Conservation (phyloP, 2,329 filamentous ascomycete genomes). For the Aspergillus pseudoterreus region DNA sequence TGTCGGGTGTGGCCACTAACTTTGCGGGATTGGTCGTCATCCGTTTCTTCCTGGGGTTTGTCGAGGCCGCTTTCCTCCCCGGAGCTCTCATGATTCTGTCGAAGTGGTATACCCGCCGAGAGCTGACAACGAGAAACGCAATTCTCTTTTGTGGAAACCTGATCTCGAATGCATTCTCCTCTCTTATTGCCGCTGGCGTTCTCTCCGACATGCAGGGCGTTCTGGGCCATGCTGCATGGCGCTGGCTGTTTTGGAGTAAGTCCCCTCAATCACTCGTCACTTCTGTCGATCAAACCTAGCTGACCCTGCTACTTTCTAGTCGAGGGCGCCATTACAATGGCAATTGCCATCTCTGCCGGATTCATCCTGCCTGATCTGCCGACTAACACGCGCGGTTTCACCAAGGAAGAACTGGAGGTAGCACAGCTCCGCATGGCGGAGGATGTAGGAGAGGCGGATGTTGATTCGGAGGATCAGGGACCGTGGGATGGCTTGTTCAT, state of each 20-base stretch:
- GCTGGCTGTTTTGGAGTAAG: constrained; percentile 52
- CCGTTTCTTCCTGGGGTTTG: constrained; percentile 37
- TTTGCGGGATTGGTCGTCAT: constrained; percentile 33
- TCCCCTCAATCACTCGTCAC: constrained; percentile 44
- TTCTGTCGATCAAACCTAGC: constrained; percentile 32
- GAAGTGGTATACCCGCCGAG: constrained; percentile 48
- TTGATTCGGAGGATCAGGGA: constrained; percentile 47
- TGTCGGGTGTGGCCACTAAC: constrained; percentile 47
- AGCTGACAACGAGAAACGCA: constrained; percentile 43
- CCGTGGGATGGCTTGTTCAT: constrained; percentile 54
- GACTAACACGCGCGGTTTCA: constrained; percentile 50
- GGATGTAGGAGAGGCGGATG: constrained; percentile 56
- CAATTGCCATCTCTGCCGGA: constrained; percentile 21
- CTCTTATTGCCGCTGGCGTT: constrained; percentile 44
- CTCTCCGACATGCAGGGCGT: constrained; percentile 43
- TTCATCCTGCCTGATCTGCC: constrained; percentile 51
- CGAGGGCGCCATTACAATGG: constrained; percentile 1
- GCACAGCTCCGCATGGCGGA: constrained; percentile 56
- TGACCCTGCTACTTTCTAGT: background rate
- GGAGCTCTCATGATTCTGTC: constrained; percentile 40
- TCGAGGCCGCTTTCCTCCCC: constrained; percentile 39
- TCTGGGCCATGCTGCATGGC: constrained; percentile 38
- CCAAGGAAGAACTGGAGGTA: constrained; percentile 41
- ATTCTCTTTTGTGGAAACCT: constrained; percentile 47
- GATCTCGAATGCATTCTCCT: constrained; percentile 45